These are phyloP conservation scores for Babesia sp. DNA, from an alignment of 169 alveolate species.

Conservation along the genomic window DNA sequence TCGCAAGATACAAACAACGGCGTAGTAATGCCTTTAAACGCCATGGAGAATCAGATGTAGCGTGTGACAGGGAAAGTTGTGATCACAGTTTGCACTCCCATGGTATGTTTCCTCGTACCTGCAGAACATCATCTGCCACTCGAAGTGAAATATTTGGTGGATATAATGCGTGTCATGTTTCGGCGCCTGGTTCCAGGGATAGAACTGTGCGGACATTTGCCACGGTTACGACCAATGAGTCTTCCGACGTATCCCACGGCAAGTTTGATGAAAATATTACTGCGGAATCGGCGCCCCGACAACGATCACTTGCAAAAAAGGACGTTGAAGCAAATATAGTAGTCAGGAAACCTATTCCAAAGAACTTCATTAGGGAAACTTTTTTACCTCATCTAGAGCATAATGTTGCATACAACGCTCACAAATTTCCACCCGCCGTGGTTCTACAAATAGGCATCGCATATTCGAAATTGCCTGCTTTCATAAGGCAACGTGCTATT, in stretches of 20 bases:
- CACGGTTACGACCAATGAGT: not conserved
- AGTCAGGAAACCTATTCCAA: slow-evolving; percentile 60
- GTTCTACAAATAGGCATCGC: slow-evolving; percentile 68
- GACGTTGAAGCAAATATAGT: slow-evolving; percentile 29
- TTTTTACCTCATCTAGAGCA: slow-evolving; percentile 68
- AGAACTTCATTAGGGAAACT: slow-evolving; percentile 64
- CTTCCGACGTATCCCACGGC: not conserved
- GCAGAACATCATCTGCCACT: too few species aligned
- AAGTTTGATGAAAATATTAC: not conserved
- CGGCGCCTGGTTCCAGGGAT: too few species aligned
- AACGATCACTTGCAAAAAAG: not conserved
- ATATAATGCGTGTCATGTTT: too few species aligned
- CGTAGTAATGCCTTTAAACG: not conserved
- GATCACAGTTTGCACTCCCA: too few species aligned
- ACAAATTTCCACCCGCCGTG: slow-evolving; percentile 65
- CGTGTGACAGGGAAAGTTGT: too few species aligned
- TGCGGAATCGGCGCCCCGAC: not conserved
- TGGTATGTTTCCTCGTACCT: too few species aligned
- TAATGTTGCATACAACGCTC: slow-evolving; percentile 63
- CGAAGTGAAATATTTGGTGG: too few species aligned
- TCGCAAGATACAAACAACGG: not conserved
- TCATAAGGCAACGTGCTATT: slow-evolving; percentile 62
- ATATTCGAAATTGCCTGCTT: slow-evolving; percentile 63
- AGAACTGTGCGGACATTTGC: not conserved
- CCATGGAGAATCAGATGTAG: not conserved